phyloP scores from a whole-genome alignment of 768 basidiomycete genomes.

The Tylopilus plumbeoviolaceoides region DNA sequence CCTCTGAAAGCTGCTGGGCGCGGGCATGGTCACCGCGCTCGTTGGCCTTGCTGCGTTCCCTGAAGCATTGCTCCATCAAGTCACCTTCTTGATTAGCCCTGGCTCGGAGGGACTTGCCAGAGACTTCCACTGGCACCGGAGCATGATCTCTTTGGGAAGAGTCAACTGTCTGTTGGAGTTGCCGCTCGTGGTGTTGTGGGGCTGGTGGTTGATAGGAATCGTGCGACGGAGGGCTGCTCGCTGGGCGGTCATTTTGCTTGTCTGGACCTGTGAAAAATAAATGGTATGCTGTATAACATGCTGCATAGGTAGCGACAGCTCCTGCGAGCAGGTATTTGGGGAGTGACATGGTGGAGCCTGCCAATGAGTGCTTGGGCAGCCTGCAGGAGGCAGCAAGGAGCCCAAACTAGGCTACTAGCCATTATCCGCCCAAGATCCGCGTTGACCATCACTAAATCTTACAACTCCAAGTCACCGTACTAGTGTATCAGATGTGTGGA shows the following conservation, averaged over 20 bases:
- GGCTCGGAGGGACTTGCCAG: slow-evolving; percentile 50
- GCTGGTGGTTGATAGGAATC: not conserved
- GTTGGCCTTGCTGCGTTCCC: slow-evolving; percentile 72
- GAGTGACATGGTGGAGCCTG: too few relatives aligned
- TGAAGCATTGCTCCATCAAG: slow-evolving; percentile 60
- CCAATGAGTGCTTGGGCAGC: too few relatives aligned
- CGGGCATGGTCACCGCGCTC: slow-evolving; percentile 60
- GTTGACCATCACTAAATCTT: too few relatives aligned
- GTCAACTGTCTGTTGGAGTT: not conserved
- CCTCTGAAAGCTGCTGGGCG: slow-evolving; percentile 75
- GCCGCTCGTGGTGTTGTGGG: slow-evolving; percentile 9
- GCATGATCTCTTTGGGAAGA: not conserved
- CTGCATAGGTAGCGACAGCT: too few relatives aligned
- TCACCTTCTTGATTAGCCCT: slow-evolving; percentile 77
- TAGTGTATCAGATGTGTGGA: too few relatives aligned
- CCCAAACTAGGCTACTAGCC: too few relatives aligned
- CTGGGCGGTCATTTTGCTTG: not conserved
- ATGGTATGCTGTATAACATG: too few relatives aligned
- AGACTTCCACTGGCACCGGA: slow-evolving; percentile 20
- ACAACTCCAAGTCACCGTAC: too few relatives aligned
- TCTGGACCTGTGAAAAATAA: too few relatives aligned
- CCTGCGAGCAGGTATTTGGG: too few relatives aligned
- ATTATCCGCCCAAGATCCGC: too few relatives aligned
- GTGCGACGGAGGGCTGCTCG: not conserved
- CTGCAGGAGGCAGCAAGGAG: too few relatives aligned